Percentiles rank a stretch among this genome's conserved stretches.
phyloP scores from a whole-genome alignment of 306 rosid species.

The Prunus armeniaca region DNA sequence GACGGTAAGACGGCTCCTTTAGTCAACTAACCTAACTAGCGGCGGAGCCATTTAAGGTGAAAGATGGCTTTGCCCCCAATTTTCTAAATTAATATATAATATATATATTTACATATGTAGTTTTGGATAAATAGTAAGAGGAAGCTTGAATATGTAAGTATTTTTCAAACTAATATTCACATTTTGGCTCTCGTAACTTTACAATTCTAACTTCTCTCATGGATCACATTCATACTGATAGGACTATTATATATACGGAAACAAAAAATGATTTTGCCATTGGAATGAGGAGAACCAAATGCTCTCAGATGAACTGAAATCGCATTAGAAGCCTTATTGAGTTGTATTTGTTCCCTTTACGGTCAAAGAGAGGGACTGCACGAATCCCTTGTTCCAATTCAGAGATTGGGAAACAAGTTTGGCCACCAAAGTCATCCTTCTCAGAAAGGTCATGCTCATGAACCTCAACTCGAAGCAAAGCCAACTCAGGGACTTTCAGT shows the following conservation, averaged over 20 bases:
- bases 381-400: conserved; percentile 60
- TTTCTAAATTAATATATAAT: too few relatives aligned
- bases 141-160: too few relatives aligned
- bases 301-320: conserved; percentile 36
- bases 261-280: too few relatives aligned
- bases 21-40: too few relatives aligned
- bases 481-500: conserved; percentile 60
- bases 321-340: conserved; percentile 60
- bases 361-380: conserved; percentile 52
- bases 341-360: conserved; percentile 52
- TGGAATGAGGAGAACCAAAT: background rate
- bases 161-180: too few relatives aligned
- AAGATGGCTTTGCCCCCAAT: rapidly evolving
- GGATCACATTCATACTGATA: too few relatives aligned
- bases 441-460: conserved; percentile 59
- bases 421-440: conserved; percentile 69
- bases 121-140: too few relatives aligned
- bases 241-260: too few relatives aligned
- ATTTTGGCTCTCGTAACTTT: too few relatives aligned
- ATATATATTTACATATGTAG: too few relatives aligned
- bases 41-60: rapidly evolving
- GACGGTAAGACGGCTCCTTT: too few relatives aligned
- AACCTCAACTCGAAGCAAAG: conserved; percentile 65
- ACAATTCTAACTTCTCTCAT: rapidly evolving
- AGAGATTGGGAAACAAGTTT: conserved; percentile 59